A percentile compares a stretch with the other conserved stretches of the same genome.
Conservation (phyloP, 2,329 filamentous ascomycete species). For the Venturia nashicola region DNA sequence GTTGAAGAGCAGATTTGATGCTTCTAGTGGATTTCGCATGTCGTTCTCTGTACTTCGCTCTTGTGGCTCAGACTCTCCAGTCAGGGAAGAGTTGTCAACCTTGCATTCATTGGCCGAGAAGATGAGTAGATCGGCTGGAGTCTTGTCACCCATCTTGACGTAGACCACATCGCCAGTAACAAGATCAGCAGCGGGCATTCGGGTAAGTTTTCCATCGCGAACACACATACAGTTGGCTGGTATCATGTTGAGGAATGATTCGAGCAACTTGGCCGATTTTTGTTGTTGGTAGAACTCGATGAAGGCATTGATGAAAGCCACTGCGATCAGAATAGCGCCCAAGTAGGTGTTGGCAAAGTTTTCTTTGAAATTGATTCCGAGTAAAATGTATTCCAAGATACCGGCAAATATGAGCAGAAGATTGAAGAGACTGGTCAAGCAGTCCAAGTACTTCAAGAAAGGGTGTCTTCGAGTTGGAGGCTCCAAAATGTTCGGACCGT, state of each 20-base stretch:
- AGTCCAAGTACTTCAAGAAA: neutral
- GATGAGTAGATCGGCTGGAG: constrained; percentile 1
- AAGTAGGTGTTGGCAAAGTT: constrained; percentile 36
- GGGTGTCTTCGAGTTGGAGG: neutral
- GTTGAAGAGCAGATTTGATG: constrained; percentile 53
- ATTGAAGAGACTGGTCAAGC: constrained; percentile 1
- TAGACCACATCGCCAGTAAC: constrained; percentile 27
- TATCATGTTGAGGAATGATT: constrained; percentile 25
- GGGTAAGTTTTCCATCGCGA: constrained; percentile 26
- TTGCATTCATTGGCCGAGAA: neutral
- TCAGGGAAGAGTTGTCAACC: constrained; percentile 2
- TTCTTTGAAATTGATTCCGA: neutral
- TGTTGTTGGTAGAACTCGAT: constrained; percentile 44
- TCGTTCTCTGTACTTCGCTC: constrained; percentile 61
- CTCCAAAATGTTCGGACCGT: constrained; percentile 1
- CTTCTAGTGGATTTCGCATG: constrained; percentile 62
- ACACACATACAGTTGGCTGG: constrained; percentile 14
- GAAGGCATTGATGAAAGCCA: constrained; percentile 55
- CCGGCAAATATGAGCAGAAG: neutral
- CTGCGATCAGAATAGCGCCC: constrained; percentile 45
- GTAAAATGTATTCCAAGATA: constrained; percentile 3
- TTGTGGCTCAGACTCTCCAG: constrained; percentile 45
- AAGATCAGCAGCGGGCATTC: constrained; percentile 18
- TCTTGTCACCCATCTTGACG: constrained; percentile 15
- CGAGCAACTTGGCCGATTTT: constrained; percentile 28